Evolutionary conservation across 1,139 yeast species (phyloP), one percentile per base, ranked within the genome.

Genomic region (Yamadazyma spencermartinsiae): DNA sequence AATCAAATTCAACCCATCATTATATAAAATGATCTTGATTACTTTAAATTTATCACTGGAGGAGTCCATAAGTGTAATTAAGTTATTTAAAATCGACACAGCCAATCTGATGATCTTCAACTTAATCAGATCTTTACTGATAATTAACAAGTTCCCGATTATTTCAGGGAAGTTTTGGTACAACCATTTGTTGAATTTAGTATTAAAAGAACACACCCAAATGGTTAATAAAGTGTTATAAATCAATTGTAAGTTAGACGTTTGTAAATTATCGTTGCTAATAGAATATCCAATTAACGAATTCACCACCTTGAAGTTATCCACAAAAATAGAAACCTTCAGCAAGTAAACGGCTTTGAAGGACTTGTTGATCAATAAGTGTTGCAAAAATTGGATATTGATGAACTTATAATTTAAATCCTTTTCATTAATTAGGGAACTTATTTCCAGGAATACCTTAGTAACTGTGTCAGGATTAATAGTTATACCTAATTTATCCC

Each of bases 81-180:
- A 65, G 52, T 84, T 84, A 53, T 83, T 74, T 46, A 92, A 68
- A 31, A 83, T 79, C 2, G 95, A 84, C 28, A 88, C 73, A 16
- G 95, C 74, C 37, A 92, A 72, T 57, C 99, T 76, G 30, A 88
- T 86, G 42, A 92, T 80, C 66, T 92, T 92, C 65, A 90, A 95
- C 68, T 92, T 92, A 52, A 92, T 86, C 1, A 96, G 87, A 44
- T 81, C 80, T 57, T 84, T 86, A 12, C 82, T 69, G 37, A 75
- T 65, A 6, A 55, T 51, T 41, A 77, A 70, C 42, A 77, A 61
- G 38, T 60, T 61, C 6, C 72, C 77, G 39, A 85, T 75, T 40
- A 87, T 67, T 40, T 79, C 82, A 16, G 92, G 76, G 49, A 74
- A 74, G 45, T 80, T 65, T 36, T 79, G 76, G 33, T 81, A 70